phyloP scores from a whole-genome alignment of 2,329 filamentous ascomycete genomes.

The Fusarium xylarioides region DNA sequence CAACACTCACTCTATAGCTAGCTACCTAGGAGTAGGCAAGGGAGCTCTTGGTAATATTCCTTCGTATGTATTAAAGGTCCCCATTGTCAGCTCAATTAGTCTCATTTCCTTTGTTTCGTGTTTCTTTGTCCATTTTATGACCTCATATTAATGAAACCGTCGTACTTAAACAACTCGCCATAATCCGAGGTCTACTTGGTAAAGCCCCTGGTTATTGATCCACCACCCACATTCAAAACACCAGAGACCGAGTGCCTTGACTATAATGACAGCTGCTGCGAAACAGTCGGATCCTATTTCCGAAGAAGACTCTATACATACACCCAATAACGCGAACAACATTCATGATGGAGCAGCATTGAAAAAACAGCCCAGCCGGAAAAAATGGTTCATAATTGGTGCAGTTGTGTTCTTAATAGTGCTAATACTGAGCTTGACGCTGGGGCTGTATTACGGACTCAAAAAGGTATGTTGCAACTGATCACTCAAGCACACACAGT shows the following conservation, averaged over 20 bases:
- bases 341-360: not conserved
- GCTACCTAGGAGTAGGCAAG: not conserved
- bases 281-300: constrained; percentile 6
- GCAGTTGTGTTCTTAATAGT: constrained; percentile 2
- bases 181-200: not conserved
- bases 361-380: constrained; percentile 8
- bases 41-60: constrained; percentile 11
- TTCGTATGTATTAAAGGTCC: not conserved
- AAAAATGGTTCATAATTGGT: constrained; percentile 24
- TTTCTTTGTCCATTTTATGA: not conserved
- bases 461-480: constrained; percentile 21
- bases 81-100: not conserved
- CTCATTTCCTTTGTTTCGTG: not conserved
- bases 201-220: not conserved
- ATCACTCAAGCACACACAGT: not conserved
- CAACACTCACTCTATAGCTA: not conserved
- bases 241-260: constrained; percentile 4
- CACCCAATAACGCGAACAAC: not conserved
- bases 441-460: constrained; percentile 38
- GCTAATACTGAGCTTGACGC: constrained; percentile 21
- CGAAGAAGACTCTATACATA: constrained; percentile 15
- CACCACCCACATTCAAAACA: not conserved
- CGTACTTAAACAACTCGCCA: not conserved
- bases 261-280: constrained; percentile 11
- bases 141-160: not conserved